Percentiles rank a stretch among this genome's conserved stretches.
These are phyloP conservation scores for Brasilioporus rufonigricans DNA, from an alignment of 768 basidiomycete species.

Conservation along the genomic window DNA sequence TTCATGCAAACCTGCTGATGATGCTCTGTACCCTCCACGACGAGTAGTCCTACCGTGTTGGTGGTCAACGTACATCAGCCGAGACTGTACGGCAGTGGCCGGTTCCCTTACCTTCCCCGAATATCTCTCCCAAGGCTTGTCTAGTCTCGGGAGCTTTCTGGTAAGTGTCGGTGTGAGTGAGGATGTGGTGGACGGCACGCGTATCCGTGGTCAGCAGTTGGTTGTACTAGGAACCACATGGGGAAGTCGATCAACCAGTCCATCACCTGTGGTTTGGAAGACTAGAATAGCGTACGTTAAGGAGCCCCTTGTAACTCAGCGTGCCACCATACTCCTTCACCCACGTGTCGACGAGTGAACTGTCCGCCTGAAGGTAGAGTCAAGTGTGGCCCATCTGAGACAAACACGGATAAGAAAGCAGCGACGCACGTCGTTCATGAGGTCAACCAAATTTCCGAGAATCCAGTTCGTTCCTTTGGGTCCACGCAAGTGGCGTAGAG, in stretches of 20 bases:
- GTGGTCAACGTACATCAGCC: background rate
- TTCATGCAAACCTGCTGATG: constrained; percentile 35
- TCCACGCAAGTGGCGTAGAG: constrained; percentile 49
- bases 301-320: constrained; percentile 41
- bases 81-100: background rate
- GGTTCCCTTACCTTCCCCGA: constrained; percentile 36
- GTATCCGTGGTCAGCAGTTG: constrained; percentile 59
- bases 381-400: background rate
- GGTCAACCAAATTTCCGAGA: constrained; percentile 47
- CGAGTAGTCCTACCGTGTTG: constrained; percentile 46
- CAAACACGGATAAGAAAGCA: background rate
- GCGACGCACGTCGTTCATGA: constrained; percentile 40
- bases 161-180: constrained; percentile 54
- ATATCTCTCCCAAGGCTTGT: constrained; percentile 37
- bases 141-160: constrained; percentile 49
- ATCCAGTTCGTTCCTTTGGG: constrained; percentile 45
- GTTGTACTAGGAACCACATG: constrained; percentile 20
- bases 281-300: constrained; percentile 37
- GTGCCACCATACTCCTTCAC: constrained; percentile 45
- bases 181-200: constrained; percentile 61
- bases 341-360: constrained; percentile 46
- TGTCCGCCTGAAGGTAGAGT: constrained; percentile 8
- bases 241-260: background rate
- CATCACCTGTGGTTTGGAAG: background rate
- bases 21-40: constrained; percentile 41